Evolutionary conservation across 306 rosid species (phyloP).

Genomic region (Luffa aegyptiaca): DNA sequence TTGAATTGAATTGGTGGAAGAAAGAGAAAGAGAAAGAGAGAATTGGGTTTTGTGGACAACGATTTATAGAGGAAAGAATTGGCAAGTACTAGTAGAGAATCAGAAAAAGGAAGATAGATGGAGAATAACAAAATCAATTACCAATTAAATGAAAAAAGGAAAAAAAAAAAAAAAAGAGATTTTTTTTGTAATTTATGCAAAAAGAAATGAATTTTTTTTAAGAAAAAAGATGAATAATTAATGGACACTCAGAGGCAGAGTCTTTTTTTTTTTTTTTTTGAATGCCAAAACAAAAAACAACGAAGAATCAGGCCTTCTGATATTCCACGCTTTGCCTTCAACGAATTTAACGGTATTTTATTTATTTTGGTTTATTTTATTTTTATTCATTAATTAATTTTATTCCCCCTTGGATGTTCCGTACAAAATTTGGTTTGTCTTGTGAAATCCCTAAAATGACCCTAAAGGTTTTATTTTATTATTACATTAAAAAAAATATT

Average conservation of each 20-base stretch:
- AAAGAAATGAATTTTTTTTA: not conserved
- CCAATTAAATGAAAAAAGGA: not conserved
- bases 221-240: not conserved
- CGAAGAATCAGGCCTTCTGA: not conserved
- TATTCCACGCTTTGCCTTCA: constrained; percentile 7
- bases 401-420: not conserved
- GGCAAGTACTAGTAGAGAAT: not conserved
- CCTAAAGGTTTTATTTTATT: not conserved
- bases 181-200: not conserved
- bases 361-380: not conserved
- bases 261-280: not conserved
- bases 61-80: constrained; percentile 9
- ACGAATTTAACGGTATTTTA: constrained; percentile 21
- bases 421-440: not conserved
- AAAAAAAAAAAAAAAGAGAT: not conserved
- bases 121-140: not conserved
- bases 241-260: not conserved
- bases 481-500: no score
- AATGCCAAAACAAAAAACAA: not conserved
- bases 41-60: constrained; percentile 10
- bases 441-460: not conserved
- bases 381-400: not conserved
- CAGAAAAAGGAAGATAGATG: not conserved
- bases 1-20: constrained; percentile 6
- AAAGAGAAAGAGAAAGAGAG: not conserved